phyloP scores from a whole-genome alignment of 805 yeast genomes.

The Candida khao-thaluensis region DNA sequence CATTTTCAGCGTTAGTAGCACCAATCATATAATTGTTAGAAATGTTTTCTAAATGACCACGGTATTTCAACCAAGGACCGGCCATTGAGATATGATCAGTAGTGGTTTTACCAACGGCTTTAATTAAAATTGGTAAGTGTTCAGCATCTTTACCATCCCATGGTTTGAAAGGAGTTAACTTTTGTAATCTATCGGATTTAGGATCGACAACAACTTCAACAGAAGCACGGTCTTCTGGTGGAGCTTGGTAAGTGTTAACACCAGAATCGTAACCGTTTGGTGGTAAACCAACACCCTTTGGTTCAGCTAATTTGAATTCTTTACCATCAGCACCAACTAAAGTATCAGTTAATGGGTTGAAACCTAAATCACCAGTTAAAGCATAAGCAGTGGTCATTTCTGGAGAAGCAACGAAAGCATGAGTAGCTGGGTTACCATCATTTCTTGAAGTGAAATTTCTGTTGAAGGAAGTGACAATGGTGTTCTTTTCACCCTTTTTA shows the following conservation, averaged over 20 bases:
- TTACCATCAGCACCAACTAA: constrained; percentile 86
- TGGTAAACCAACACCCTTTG: constrained; percentile 90
- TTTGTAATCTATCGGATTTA: constrained; percentile 93
- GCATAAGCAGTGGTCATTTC: constrained; percentile 95
- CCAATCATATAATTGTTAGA: constrained; percentile 99
- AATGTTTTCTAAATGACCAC: constrained; percentile 98
- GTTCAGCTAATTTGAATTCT: constrained; percentile 84
- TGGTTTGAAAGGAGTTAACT: constrained; percentile 87
- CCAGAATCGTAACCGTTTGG: constrained; percentile 87
- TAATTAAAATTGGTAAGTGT: constrained; percentile 89
- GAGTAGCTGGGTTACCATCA: constrained; percentile 97
- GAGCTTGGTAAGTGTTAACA: constrained; percentile 94
- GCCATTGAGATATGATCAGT: constrained; percentile 99
- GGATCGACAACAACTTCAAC: constrained; percentile 80
- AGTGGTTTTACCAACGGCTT: constrained; percentile 96
- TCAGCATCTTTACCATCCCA: constrained; percentile 96
- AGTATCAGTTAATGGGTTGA: constrained; percentile 92
- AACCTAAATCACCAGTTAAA: constrained; percentile 92
- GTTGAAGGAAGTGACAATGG: constrained; percentile 96
- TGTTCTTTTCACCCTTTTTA: constrained; percentile 92
- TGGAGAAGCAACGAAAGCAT: constrained; percentile 96
- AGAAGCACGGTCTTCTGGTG: constrained; percentile 79
- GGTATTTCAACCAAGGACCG: constrained; percentile 99
- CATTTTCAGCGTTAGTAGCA: constrained; percentile 95
- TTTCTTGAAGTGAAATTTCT: constrained; percentile 98